phyloP scores from a whole-genome alignment of 768 basidiomycete species.

The Exidia glandulosa region DNA sequence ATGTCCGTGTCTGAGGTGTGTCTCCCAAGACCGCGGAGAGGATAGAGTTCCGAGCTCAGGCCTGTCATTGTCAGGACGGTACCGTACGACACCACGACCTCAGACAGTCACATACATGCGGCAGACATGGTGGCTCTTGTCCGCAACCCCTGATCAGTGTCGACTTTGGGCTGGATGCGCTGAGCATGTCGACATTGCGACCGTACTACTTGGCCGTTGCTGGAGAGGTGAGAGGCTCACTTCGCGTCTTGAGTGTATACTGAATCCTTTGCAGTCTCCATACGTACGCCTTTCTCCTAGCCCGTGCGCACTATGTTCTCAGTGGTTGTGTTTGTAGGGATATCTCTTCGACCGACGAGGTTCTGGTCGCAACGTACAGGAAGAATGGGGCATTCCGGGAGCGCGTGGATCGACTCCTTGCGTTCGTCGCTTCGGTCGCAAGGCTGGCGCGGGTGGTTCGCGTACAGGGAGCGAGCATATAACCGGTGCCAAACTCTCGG shows the following conservation, averaged over 20 bases:
- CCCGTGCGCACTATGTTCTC: neutral
- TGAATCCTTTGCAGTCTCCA: slow-evolving; percentile 28
- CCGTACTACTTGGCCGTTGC: slow-evolving; percentile 82
- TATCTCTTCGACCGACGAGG: slow-evolving; percentile 79
- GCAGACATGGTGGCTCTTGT: slow-evolving; percentile 32
- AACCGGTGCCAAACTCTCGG: slow-evolving; percentile 64
- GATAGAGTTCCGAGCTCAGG: slow-evolving; percentile 15
- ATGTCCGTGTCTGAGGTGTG: slow-evolving; percentile 69
- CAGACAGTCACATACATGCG: slow-evolving; percentile 57
- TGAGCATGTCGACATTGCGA: slow-evolving; percentile 65
- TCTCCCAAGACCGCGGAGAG: slow-evolving; percentile 5
- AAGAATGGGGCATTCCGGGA: slow-evolving; percentile 60
- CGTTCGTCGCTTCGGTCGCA: slow-evolving; percentile 66
- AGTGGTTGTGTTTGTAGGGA: slow-evolving; percentile 35
- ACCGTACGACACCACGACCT: slow-evolving; percentile 83
- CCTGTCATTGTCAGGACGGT: slow-evolving; percentile 50
- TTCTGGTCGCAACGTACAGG: slow-evolving; percentile 43
- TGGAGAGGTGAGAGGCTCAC: slow-evolving; percentile 32
- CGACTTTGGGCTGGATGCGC: slow-evolving; percentile 54
- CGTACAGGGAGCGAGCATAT: slow-evolving; percentile 44
- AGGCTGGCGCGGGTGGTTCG: slow-evolving; percentile 23
- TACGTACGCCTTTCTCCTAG: slow-evolving; percentile 38
- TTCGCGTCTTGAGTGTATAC: neutral
- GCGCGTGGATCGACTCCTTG: slow-evolving; percentile 55
- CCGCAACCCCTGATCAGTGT: slow-evolving; percentile 61